Base-by-base conservation (phyloP, 2,329 filamentous ascomycete species). In the Paramyrothecium roridum region DNA sequence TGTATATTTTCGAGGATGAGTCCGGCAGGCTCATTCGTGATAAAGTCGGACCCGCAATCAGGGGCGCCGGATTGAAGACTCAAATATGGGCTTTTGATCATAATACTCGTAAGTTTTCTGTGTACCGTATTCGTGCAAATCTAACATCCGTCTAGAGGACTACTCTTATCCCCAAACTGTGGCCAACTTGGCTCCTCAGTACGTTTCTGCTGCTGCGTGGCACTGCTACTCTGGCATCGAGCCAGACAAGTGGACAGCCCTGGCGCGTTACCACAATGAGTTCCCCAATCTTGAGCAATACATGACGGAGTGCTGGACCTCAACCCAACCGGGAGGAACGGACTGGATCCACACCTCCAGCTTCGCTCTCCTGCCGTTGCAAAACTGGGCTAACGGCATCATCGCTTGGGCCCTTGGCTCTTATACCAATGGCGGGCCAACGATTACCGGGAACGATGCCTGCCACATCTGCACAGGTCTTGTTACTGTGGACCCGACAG, bases 221-320 rank as follows among this genome's bases (percentile, higher is more conserved):
- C 74, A 76, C 61, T 76, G 73, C 65, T 76, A 76, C 56, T 69
- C 73, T 17, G 54, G 58, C 19, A 60, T 66, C 57, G 52, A 59
- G 47, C 52, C 56, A 16, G 61, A 67, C 33, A 59, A 73, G 61
- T 76, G 74, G 74, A 57, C 56, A 22, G 68, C 71, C 7, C 61
- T 76, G 19, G 71, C 67, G 6, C 59, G 61, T 57, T 78, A 79
- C 62, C 71, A 77, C 59, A 65, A 71, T 54, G 58, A 61, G 22
- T 73, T 74, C 62, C 74, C 76, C 0, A 55, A 59, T 50, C 70
- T 67, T 8, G 66, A 68, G 21, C 76, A 80, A 59, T 77, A 76
- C 66, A 78, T 79, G 76, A 79, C 77, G 13, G 76, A 80, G 61
- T 80, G 77, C 65, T 77, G 73, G 66, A 75, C 69, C 62, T 74